Conservation (phyloP, 1,284 basidiomycete species). For the Ceratobasidium sp. region DNA sequence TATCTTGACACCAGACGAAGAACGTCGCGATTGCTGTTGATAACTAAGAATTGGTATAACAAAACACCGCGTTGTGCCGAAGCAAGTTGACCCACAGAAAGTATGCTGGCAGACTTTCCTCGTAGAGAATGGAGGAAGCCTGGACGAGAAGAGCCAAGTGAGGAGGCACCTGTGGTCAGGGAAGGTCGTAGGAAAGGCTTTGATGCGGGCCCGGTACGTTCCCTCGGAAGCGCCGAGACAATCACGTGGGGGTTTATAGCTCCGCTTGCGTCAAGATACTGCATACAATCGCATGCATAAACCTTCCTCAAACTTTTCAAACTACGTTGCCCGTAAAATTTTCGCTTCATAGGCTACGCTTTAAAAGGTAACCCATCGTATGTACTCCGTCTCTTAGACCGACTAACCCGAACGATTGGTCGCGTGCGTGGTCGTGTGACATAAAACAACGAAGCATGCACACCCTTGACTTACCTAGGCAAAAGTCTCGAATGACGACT, state of each 20-base stretch:
- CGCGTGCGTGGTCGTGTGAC: conserved; percentile 32
- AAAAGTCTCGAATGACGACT: neutral
- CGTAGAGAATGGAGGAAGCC: neutral
- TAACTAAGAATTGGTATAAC: neutral
- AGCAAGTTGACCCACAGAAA: neutral
- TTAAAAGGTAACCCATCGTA: neutral
- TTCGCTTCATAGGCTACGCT: too few species aligned
- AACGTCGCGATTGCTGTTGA: neutral
- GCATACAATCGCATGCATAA: too few species aligned
- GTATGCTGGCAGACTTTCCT: neutral
- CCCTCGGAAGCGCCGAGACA: neutral
- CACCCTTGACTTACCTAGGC: neutral
- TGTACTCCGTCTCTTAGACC: neutral
- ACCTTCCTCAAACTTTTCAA: too few species aligned
- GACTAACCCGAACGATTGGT: neutral
- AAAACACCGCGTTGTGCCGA: neutral
- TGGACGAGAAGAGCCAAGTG: conserved; percentile 1
- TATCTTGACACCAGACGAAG: conserved; percentile 6
- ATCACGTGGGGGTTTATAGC: conserved; percentile 5
- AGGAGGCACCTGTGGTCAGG: conserved; percentile 24
- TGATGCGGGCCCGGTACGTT: neutral
- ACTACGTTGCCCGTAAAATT: neutral
- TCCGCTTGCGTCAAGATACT: neutral
- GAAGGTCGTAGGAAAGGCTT: neutral
- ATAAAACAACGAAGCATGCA: conserved; percentile 13